phyloP scores from a whole-genome alignment of 352 stramenopile species.

The Achlya hypogyna region DNA sequence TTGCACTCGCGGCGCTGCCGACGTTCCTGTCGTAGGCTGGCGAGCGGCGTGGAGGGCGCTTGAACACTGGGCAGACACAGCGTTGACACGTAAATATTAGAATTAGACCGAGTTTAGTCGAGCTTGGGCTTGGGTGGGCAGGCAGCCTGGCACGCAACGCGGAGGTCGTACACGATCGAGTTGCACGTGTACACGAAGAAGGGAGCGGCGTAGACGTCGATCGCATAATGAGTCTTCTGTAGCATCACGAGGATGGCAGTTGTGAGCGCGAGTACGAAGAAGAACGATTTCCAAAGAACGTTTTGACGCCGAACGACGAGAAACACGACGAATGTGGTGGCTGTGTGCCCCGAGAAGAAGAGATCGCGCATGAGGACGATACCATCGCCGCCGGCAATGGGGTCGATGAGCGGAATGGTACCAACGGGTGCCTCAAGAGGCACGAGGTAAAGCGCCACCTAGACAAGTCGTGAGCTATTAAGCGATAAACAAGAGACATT shows the following conservation, averaged over 20 bases:
- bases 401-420: conserved; percentile 28
- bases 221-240: conserved; percentile 33
- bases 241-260: conserved; percentile 27
- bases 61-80: background rate
- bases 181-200: conserved; percentile 32
- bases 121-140: background rate
- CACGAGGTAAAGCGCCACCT: conserved; percentile 29
- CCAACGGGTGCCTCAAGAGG: conserved; percentile 25
- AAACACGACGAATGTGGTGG: conserved; percentile 29
- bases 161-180: conserved; percentile 22
- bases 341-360: conserved; percentile 35
- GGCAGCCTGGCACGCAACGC: background rate
- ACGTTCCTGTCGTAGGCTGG: background rate
- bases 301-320: conserved; percentile 25
- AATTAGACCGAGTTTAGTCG: background rate
- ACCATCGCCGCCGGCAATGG: conserved; percentile 25
- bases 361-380: conserved; percentile 28
- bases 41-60: background rate
- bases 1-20: too few relatives aligned
- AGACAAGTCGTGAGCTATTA: background rate
- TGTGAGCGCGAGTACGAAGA: conserved; percentile 21
- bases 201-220: conserved; percentile 30
- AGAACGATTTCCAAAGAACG: conserved; percentile 23
- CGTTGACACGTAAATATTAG: conserved; percentile 1
- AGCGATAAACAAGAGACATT: background rate